Evolutionary conservation across 352 stramenopile genomes (phyloP), one percentile per base, ranked within the genome.

Genomic region (Phytophthora sansomeana): DNA sequence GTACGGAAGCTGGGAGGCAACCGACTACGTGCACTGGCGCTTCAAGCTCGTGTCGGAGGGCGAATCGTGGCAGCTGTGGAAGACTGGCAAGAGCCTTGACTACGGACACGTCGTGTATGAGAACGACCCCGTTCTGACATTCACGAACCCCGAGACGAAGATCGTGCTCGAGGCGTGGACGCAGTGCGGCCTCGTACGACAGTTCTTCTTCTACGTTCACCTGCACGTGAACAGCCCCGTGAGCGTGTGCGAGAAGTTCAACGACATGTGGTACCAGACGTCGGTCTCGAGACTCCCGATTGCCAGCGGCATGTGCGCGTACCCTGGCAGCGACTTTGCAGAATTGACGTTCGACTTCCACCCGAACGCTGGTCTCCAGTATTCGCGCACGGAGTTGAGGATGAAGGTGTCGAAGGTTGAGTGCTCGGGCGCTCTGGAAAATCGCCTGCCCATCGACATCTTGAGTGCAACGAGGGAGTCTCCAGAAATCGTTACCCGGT

Each of bases 191-290:
- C 47, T 83, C 7, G 77, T 85, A 3, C 63, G 69, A 13, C 63
- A 65, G 14, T 82, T 81, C 44, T 65, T 72, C 32, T 89, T 90
- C 50, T 73, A 76, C 47, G 67, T 90, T 4, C 63, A 79, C 46
- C 54, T 90, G 29, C 81, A 91, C 44, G 60, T 81, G 39, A 74
- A 79, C 58, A 84, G 72, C 36, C 67, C 63, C 38, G 61, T 87
- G 49, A 52, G 65, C 5, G 68, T 92, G 11, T 89, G 80, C 48
- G 69, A 89, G 13, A 66, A 76, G 16, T 89, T 90, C 46, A 55
- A 65, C 39, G 63, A 72, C n/a, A 88, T 92, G 83, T 92, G 81
- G 81, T 92, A 92, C 60, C 79, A 92, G 63, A 78, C 63, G 10
- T 68, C 63, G 0, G 63, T 76, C 13, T 77, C 72, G 43, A 69